These are phyloP conservation scores for Nemophila menziesii DNA, from an alignment of 257 asterid species.

Conservation along the genomic window DNA sequence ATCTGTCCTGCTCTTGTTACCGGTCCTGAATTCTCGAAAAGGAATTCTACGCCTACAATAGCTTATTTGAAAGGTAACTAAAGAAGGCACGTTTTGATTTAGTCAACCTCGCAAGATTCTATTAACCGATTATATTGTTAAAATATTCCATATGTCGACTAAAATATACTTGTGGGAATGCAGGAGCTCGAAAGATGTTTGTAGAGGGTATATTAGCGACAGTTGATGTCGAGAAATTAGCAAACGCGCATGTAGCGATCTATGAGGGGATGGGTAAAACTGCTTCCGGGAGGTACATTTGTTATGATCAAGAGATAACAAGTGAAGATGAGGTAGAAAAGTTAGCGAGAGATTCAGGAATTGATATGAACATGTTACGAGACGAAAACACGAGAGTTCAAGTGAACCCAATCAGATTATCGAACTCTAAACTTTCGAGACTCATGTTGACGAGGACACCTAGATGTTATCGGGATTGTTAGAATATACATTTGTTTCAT, in stretches of 20 bases:
- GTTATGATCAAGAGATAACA: slow-evolving; percentile 45
- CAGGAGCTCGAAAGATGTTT: slow-evolving; percentile 64
- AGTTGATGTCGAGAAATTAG: slow-evolving; percentile 39
- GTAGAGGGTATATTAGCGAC: slow-evolving; percentile 50
- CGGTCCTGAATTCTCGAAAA: slow-evolving; percentile 41
- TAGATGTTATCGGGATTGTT: slow-evolving; percentile 25
- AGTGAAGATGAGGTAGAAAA: slow-evolving; percentile 37
- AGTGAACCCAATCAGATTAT: slow-evolving; percentile 21
- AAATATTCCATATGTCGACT: neutral
- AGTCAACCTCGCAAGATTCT: neutral
- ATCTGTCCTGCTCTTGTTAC: slow-evolving; percentile 75
- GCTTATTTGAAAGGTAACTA: slow-evolving; percentile 57
- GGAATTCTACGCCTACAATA: slow-evolving; percentile 57
- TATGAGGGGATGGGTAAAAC: slow-evolving; percentile 63
- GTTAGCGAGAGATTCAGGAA: slow-evolving; percentile 43
- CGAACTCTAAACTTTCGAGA: slow-evolving; percentile 36
- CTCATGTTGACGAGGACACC: slow-evolving; percentile 37
- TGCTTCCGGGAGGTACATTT: slow-evolving; percentile 52
- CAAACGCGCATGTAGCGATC: slow-evolving; percentile 56
- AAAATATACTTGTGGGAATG: neutral
- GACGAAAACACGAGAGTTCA: slow-evolving; percentile 26
- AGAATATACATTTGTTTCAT: neutral
- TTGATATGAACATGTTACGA: slow-evolving; percentile 10
- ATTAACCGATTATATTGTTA: neutral
- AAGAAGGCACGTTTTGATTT: neutral